phyloP scores from a whole-genome alignment of 225 moss, liverwort and hornwort species.

The Marchantia paleacea region DNA sequence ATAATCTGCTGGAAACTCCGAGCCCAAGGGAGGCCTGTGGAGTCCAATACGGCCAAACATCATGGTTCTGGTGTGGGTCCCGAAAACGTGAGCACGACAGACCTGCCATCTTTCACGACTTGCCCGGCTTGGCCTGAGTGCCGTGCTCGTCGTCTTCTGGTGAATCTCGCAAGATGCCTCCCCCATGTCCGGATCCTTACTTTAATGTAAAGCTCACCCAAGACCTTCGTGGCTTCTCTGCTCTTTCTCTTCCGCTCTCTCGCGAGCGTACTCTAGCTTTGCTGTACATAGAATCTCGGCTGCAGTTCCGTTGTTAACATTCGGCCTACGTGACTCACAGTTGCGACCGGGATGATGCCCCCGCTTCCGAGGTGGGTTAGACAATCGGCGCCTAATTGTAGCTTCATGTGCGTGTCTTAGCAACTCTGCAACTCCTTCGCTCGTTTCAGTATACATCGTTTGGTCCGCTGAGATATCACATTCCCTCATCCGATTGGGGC shows the following conservation, averaged over 20 bases:
- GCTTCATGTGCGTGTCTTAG: no score
- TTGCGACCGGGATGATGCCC: no score
- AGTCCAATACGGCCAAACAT: conserved; percentile 2
- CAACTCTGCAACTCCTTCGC: no score
- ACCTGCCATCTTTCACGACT: conserved; percentile 17
- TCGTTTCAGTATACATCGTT: no score
- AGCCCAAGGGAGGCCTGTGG: neutral
- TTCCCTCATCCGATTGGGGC: no score
- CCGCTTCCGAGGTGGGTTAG: no score
- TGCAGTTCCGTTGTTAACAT: neutral
- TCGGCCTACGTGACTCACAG: no score
- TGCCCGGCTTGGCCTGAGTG: neutral
- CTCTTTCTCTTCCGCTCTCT: neutral
- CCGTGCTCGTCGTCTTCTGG: conserved; percentile 5
- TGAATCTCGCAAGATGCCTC: neutral
- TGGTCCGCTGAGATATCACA: no score
- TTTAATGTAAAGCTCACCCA: neutral
- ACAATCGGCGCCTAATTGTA: no score
- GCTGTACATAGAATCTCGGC: neutral
- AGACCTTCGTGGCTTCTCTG: neutral
- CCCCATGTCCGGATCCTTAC: conserved; percentile 4
- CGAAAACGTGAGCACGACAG: conserved; percentile 14
- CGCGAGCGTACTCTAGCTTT: neutral
- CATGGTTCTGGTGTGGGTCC: conserved; percentile 18
- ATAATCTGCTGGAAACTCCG: conserved; percentile 18